A percentile compares a stretch with the other conserved stretches of the same genome.
Evolutionary conservation across 495 filamentous ascomycete species (phyloP).

Genomic region (Articulospora tetracladia): DNA sequence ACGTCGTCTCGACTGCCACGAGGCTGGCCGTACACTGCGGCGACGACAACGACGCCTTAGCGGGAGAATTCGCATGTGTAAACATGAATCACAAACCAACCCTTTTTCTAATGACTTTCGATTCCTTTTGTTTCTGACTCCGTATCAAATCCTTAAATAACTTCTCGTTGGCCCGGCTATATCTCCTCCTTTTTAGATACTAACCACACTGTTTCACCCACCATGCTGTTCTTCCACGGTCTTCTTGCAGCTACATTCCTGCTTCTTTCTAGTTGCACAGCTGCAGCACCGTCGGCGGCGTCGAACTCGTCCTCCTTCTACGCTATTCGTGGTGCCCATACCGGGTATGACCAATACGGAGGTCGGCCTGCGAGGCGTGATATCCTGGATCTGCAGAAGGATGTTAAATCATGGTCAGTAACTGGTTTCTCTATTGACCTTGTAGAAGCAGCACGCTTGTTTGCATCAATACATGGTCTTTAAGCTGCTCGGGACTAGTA

Average conservation of each 20-base stretch:
- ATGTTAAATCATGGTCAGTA: constrained; percentile 16
- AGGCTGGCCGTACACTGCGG: background rate
- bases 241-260: too few relatives aligned
- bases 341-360: background rate
- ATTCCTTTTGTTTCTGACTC: background rate
- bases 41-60: background rate
- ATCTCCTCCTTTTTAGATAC: background rate
- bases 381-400: constrained; percentile 24
- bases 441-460: too few relatives aligned
- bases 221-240: background rate
- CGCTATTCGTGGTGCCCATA: constrained; percentile 17
- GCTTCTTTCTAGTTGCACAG: background rate
- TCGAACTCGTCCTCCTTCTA: background rate
- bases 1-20: background rate
- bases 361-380: constrained; percentile 16
- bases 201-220: background rate
- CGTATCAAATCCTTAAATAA: background rate
- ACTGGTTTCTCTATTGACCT: background rate
- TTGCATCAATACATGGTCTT: too few relatives aligned
- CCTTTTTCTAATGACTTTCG: background rate
- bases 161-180: background rate
- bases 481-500: too few relatives aligned
- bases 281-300: background rate
- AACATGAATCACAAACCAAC: too few relatives aligned
- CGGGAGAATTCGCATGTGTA: background rate